Evolutionary conservation across 2,329 filamentous ascomycete genomes (phyloP).

Genomic region (Colletotrichum plurivorum): DNA sequence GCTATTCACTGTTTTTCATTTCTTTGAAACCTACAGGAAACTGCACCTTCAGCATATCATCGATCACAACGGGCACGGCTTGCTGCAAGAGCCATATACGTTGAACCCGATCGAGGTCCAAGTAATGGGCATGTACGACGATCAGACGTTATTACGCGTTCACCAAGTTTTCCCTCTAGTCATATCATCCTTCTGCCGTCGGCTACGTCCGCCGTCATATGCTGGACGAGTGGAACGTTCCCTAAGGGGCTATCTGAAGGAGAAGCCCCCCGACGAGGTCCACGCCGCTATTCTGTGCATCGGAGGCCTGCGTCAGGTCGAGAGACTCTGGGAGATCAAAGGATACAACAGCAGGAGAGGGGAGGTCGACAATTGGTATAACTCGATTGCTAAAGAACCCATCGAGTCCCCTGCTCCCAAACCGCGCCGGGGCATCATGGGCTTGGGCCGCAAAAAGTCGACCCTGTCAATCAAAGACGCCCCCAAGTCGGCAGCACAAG

Average conservation of each 20-base stretch:
- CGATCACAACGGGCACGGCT: slow-evolving; percentile 64
- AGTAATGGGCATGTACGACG: slow-evolving; percentile 76
- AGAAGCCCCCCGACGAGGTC: slow-evolving; percentile 73
- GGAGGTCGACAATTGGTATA: slow-evolving; percentile 73
- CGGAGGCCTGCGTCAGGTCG: slow-evolving; percentile 74
- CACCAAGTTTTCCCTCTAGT: slow-evolving; percentile 76
- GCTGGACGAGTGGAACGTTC: slow-evolving; percentile 74
- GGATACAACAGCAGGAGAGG: slow-evolving; percentile 73
- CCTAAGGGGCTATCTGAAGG: slow-evolving; percentile 73
- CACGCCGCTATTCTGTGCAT: slow-evolving; percentile 73
- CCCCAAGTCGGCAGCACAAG: slow-evolving; percentile 36
- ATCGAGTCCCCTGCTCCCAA: slow-evolving; percentile 59
- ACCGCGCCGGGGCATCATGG: slow-evolving; percentile 65
- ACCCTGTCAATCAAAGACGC: slow-evolving; percentile 53
- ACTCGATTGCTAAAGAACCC: slow-evolving; percentile 62
- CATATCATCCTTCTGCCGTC: slow-evolving; percentile 74
- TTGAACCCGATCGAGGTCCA: slow-evolving; percentile 73
- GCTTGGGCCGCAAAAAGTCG: slow-evolving; percentile 72
- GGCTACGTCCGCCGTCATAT: slow-evolving; percentile 75
- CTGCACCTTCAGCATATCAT: slow-evolving; percentile 71
- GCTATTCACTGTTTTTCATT: slow-evolving; percentile 77
- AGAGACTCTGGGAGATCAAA: slow-evolving; percentile 76
- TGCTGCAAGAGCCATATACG: slow-evolving; percentile 69
- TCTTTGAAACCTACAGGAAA: slow-evolving; percentile 75
- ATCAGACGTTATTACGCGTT: slow-evolving; percentile 72